Base-by-base conservation (phyloP, 805 yeast genomes). In the Yarrowia porcina region DNA sequence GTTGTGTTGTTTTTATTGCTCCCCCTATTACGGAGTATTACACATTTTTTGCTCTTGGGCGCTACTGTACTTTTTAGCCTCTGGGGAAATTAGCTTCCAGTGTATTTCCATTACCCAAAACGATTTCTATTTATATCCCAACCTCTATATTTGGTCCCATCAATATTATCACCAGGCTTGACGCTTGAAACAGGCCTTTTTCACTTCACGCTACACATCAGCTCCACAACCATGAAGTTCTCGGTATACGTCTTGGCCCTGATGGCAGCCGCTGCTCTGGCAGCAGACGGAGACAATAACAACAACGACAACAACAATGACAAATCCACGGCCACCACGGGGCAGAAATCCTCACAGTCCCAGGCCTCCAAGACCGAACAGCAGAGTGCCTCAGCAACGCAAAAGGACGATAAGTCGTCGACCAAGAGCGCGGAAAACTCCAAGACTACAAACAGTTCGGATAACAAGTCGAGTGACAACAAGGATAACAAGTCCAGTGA, bases 51-150 rank as follows among this genome's bases (percentile, higher is more conserved):
- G 36, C 13, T 11, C 18, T 28, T 13, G n/a, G 15, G 36, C n/a
- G 36, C 35, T 12, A 30, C 21, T 35, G 33, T n/a, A n/a, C 13
- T 23, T 4, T 50, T 35, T 52, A 52, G 59, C 59, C 33, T 33
- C 57, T 49, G 41, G 41, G 28, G 42, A 21, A 23, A 23, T 49
- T 49, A 49, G 32, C 39, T 36, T 52, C 18, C 20, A 11, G n/a
- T 52, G 59, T 52, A 35, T 52, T 35, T 35, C 44, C 59, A 52
- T 36, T 52, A 52, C 59, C 59, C 59, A 52, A 52, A 36, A 36
- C 59, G 59, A 27, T 25, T 15, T 52, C 59, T 52, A 52, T 52
- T 52, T 52, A 52, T 52, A 52, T 35, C 39, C 32, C 35, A 35
- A 32, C 57, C 41, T 33, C 30, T 20, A 47, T 49, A 49, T 49